Percentiles rank a stretch among this genome's conserved stretches.
phyloP scores from a whole-genome alignment of 345 rosid genomes.

The Passiflora organensis region DNA sequence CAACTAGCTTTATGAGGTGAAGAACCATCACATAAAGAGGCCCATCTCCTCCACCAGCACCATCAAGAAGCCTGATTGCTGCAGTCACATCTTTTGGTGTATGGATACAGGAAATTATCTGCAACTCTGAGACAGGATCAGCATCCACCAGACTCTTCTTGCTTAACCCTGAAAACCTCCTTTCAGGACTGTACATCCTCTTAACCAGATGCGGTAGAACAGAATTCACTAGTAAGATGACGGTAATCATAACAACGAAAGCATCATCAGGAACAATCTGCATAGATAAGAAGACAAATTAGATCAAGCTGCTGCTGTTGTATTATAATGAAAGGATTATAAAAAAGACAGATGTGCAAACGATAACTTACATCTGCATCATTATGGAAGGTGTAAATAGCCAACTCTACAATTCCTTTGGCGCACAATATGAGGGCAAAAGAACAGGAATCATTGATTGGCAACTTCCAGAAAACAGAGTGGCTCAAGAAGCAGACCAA shows the following conservation, averaged over 20 bases:
- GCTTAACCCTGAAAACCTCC: slow-evolving; percentile 21
- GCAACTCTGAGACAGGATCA: slow-evolving; percentile 6
- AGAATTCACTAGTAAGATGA: background rate
- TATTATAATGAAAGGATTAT: background rate
- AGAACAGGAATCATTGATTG: background rate
- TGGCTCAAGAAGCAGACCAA: slow-evolving; percentile 2
- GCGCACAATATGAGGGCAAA: slow-evolving; percentile 9
- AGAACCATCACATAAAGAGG: slow-evolving; percentile 23
- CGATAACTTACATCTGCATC: background rate
- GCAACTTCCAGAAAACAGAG: background rate
- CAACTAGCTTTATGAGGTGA: slow-evolving; percentile 24
- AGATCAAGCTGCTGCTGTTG: too few relatives aligned
- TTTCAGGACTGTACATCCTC: slow-evolving; percentile 22
- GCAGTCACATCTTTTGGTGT: slow-evolving; percentile 34
- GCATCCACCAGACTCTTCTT: slow-evolving; percentile 14
- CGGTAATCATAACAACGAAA: background rate
- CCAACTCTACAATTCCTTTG: slow-evolving; percentile 3
- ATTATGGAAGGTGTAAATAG: background rate
- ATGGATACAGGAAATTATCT: slow-evolving; percentile 37
- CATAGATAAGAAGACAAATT: background rate
- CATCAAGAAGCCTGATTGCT: slow-evolving; percentile 20
- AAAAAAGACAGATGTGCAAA: background rate
- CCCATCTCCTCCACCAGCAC: slow-evolving; percentile 1
- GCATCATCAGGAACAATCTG: background rate
- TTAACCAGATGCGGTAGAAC: slow-evolving; percentile 13